These are phyloP conservation scores for Fusarium tricinctum DNA, from an alignment of 2,329 filamentous ascomycete species.

Conservation along the genomic window DNA sequence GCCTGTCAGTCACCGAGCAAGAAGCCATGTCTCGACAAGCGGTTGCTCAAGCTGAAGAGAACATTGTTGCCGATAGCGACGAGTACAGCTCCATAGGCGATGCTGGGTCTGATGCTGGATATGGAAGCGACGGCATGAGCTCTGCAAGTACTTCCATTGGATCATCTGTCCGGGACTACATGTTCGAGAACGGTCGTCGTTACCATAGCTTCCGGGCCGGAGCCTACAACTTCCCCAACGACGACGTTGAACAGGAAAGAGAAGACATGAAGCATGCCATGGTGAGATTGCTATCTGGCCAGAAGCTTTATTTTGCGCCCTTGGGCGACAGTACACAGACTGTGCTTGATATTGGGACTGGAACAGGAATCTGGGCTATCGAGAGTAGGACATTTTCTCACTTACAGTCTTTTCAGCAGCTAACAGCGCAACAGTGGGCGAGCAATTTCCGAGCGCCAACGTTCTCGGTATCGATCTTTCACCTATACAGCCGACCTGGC, in stretches of 20 bases:
- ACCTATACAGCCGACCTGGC: conserved; percentile 64
- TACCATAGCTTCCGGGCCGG: conserved; percentile 70
- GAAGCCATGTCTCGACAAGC: conserved; percentile 56
- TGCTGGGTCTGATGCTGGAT: conserved; percentile 54
- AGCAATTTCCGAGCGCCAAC: conserved; percentile 59
- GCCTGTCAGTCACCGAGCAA: conserved; percentile 54
- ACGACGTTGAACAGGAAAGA: conserved; percentile 70
- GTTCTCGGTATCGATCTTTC: conserved; percentile 63
- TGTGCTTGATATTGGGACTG: conserved; percentile 70
- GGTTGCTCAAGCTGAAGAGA: conserved; percentile 54
- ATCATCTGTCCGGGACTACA: conserved; percentile 64
- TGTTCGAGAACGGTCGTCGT: conserved; percentile 69
- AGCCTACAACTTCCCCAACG: conserved; percentile 71
- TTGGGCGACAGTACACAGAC: conserved; percentile 62
- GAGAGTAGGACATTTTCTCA: conserved; percentile 57
- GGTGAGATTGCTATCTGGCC: conserved; percentile 63
- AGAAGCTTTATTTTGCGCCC: conserved; percentile 66
- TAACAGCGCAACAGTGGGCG: conserved; percentile 58
- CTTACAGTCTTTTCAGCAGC: neutral
- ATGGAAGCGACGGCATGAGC: conserved; percentile 55
- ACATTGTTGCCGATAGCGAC: conserved; percentile 55
- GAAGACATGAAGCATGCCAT: conserved; percentile 70
- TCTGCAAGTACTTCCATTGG: conserved; percentile 57
- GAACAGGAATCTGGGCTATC: conserved; percentile 72
- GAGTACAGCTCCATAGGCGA: conserved; percentile 45